Base-by-base conservation (phyloP, 1,284 basidiomycete genomes). In the Taiwanofungus camphoratus region DNA sequence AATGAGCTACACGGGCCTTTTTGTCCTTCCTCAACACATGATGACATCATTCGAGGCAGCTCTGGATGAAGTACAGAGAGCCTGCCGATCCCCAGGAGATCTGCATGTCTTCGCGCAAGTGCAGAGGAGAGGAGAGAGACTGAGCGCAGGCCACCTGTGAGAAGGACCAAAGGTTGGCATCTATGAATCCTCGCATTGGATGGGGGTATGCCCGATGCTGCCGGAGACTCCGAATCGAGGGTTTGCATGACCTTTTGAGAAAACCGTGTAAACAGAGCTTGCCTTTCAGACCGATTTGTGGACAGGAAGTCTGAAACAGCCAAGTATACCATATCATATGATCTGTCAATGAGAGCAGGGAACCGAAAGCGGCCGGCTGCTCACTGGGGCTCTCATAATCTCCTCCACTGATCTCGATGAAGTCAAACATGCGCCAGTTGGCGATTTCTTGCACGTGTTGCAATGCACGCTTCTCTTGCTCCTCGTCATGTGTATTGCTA, bases 401-500 rank as follows among this genome's bases (percentile, higher is more conserved):
- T 2, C 91, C 91, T 3, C 91, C 92, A 50, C 84, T 90, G 46
- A 94, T 78, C 64, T 93, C 88, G 40, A 94, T 81, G 59, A 91
- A 88, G 61, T 92, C 91, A 1, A 92, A 61, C 9, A 66, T 64
- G 1, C 71, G 70, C 76, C 84, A 87, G 20, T 64, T 62, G 0
- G 82, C 76, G 31, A 94, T 78, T 44, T 72, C 63, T 23, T 65
- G 61, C 15, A 92, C 69, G 52, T 93, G 83, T 27, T 70, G 62
- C 3, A 91, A 63, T 2, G 83, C 84, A 33, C 75, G 72, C n/a
- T 71, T 51, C 46, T 70, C 66, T 15, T 57, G 58, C 19, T 56
- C 53, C 19, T 58, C 58, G n/a, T 59, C 46, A 12, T 50, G 44
- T 1, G 50, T 51, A 21, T 52, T 51, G 21, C 57, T 53, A 3